Evolutionary conservation across 1,284 basidiomycete species (phyloP).

Genomic region (Bondarzewia mesenterica): DNA sequence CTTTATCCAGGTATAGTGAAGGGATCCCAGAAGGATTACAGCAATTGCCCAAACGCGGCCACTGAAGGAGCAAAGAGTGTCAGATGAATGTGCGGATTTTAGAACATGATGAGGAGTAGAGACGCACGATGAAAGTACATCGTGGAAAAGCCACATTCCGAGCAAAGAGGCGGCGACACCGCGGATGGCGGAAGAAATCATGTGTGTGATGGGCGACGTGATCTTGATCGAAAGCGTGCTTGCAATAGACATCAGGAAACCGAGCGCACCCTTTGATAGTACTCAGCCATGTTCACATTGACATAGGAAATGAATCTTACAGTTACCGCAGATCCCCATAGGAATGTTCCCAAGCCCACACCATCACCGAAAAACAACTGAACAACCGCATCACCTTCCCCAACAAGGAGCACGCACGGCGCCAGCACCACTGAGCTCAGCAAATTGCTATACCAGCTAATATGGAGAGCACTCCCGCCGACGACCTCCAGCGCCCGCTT

Average conservation of each 20-base stretch:
- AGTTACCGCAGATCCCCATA: slow-evolving; percentile 73
- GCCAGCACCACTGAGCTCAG: slow-evolving; percentile 59
- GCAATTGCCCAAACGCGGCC: slow-evolving; percentile 75
- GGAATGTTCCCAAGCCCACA: slow-evolving; percentile 51
- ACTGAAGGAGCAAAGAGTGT: slow-evolving; percentile 27
- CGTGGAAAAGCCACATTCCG: slow-evolving; percentile 67
- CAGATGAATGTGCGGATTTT: slow-evolving; percentile 4
- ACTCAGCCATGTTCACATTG: background rate
- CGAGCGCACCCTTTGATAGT: slow-evolving; percentile 56
- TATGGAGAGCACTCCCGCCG: slow-evolving; percentile 66
- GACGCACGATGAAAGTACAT: slow-evolving; percentile 67
- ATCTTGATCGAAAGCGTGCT: slow-evolving; percentile 85
- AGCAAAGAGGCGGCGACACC: slow-evolving; percentile 77
- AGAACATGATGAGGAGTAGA: background rate
- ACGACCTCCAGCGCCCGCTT: slow-evolving; percentile 73
- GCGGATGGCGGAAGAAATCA: slow-evolving; percentile 81
- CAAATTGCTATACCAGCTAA: slow-evolving; percentile 83
- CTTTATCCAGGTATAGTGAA: slow-evolving; percentile 84
- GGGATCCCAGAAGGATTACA: slow-evolving; percentile 71
- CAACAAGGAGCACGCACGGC: slow-evolving; percentile 61
- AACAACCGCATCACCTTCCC: slow-evolving; percentile 57
- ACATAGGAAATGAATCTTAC: slow-evolving; percentile 28
- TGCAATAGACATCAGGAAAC: slow-evolving; percentile 88
- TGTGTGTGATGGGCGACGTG: slow-evolving; percentile 87
- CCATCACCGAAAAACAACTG: slow-evolving; percentile 46